A percentile compares a stretch with the other conserved stretches of the same genome.
phyloP scores from a whole-genome alignment of 768 basidiomycete genomes.

The Pholiota conissans region DNA sequence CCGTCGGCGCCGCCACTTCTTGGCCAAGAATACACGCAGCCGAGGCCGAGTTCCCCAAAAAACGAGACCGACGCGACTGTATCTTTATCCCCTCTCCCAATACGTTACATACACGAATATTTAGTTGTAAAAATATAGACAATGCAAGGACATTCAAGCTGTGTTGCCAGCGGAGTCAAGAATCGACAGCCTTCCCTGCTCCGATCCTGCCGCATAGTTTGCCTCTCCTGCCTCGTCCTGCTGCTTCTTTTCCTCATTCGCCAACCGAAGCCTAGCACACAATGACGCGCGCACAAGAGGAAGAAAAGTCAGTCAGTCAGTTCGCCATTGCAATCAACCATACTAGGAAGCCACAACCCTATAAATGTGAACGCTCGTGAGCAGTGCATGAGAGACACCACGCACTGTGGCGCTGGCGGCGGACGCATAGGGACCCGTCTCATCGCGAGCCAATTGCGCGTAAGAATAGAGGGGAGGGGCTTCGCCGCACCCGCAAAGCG shows the following conservation, averaged over 20 bases:
- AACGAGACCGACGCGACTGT: too few relatives aligned
- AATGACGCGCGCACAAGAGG: neutral
- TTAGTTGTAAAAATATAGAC: neutral
- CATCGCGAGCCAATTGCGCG: neutral
- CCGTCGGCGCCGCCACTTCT: conserved; percentile 5
- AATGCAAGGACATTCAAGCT: neutral
- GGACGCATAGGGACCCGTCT: neutral
- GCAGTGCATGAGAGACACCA: neutral
- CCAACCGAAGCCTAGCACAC: conserved; percentile 27
- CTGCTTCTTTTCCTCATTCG: conserved; percentile 31
- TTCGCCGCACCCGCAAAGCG: neutral
- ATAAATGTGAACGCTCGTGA: neutral
- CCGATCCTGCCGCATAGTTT: neutral
- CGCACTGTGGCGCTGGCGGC: neutral
- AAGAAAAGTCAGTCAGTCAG: neutral
- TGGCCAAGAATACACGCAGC: neutral
- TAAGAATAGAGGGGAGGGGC: too few relatives aligned
- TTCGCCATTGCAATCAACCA: neutral
- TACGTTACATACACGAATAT: neutral
- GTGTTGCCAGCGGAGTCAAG: conserved; percentile 14
- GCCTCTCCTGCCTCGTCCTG: conserved; percentile 12
- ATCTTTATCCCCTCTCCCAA: too few relatives aligned
- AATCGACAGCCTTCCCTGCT: conserved; percentile 11
- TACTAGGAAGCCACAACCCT: neutral
- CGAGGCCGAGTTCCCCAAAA: neutral